Conservation (phyloP, 805 yeast genomes). For the Kluyveromyces aestuarii region DNA sequence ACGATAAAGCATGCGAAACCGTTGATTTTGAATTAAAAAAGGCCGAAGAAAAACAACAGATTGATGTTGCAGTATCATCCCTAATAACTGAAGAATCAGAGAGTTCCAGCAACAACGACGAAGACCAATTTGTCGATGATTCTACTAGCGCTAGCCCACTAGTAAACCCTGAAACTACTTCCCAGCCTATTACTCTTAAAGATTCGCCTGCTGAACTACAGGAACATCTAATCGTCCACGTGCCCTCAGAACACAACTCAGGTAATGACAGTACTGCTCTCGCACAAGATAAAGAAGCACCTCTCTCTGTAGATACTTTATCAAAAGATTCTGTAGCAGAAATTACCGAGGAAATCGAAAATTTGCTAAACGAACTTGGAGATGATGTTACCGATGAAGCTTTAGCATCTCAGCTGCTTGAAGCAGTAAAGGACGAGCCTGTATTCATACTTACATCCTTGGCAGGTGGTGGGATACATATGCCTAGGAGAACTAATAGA, state of each 20-base stretch:
- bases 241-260: not conserved
- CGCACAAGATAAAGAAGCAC: not conserved
- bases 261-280: not conserved
- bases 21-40: too few relatives aligned
- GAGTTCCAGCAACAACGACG: too few relatives aligned
- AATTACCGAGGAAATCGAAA: conserved; percentile 25
- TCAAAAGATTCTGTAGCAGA: conserved; percentile 3
- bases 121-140: too few relatives aligned
- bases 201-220: too few relatives aligned
- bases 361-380: conserved; percentile 20
- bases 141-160: too few relatives aligned
- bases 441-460: conserved; percentile 75
- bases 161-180: too few relatives aligned
- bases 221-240: too few relatives aligned
- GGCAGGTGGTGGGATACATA: conserved; percentile 77
- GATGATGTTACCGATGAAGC: not conserved
- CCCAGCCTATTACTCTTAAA: too few relatives aligned
- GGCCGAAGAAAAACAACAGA: too few relatives aligned
- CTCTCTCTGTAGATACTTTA: not conserved
- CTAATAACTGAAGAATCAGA: too few relatives aligned
- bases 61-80: too few relatives aligned
- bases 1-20: not conserved
- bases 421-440: conserved; percentile 40
- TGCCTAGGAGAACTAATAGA: conserved; percentile 69
- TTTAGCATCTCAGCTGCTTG: conserved; percentile 10